Conservation (phyloP, 129 eudicot species). For the Heracleum sosnowskyi region DNA sequence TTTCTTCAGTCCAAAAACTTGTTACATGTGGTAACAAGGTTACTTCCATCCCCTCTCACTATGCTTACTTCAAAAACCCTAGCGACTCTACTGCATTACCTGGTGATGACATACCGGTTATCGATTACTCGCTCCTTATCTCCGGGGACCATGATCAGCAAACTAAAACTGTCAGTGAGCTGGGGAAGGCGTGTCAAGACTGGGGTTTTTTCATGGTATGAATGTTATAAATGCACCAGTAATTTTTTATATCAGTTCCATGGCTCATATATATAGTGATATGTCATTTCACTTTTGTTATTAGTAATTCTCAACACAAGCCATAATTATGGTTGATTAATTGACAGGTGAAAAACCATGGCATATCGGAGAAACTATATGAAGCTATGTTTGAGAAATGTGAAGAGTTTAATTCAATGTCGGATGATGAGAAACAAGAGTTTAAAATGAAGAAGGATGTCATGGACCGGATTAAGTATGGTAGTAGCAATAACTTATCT, state of each 20-base stretch:
- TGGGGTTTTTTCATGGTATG: constrained; percentile 16
- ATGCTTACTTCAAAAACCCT: constrained; percentile 8
- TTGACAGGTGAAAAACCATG: constrained; percentile 15
- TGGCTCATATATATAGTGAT: too few species aligned
- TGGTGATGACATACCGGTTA: constrained; percentile 8
- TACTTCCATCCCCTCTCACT: constrained; percentile 7
- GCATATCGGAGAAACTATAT: constrained; percentile 9
- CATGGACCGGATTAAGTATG: constrained; percentile 12
- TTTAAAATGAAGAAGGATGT: constrained; percentile 16
- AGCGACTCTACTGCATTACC: constrained; percentile 1
- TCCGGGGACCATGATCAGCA: constrained; percentile 8
- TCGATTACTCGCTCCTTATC: constrained; percentile 12
- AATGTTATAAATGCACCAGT: neutral
- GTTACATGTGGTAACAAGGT: neutral
- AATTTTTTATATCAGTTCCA: too few species aligned
- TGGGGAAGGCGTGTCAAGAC: constrained; percentile 12
- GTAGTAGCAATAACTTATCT: constrained; percentile 2
- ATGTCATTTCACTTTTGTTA: too few species aligned
- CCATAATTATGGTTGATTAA: too few species aligned
- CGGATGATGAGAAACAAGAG: constrained; percentile 6
- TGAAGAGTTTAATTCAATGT: constrained; percentile 2
- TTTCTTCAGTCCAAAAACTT: neutral
- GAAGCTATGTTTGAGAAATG: constrained; percentile 1
- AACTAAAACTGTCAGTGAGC: neutral
- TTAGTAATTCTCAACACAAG: too few species aligned